These are phyloP conservation scores for Sporisorium iseilematis-ciliati DNA, from an alignment of 1,284 basidiomycete species.

Conservation along the genomic window DNA sequence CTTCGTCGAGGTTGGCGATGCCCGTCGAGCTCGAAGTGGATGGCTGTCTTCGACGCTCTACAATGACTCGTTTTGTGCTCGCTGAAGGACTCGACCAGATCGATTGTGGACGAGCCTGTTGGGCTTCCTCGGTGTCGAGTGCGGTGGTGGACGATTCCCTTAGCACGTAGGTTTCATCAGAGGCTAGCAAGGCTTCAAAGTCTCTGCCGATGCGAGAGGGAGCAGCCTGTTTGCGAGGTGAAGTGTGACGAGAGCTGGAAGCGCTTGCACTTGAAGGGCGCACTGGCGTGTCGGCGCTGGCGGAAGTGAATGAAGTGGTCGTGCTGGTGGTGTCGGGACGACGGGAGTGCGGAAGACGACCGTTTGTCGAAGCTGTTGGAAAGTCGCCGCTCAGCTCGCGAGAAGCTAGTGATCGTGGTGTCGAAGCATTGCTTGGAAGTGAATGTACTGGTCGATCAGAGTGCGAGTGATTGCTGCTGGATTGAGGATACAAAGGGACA, in stretches of 20 bases:
- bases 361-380: slow-evolving; percentile 5
- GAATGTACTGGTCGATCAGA: slow-evolving; percentile 7
- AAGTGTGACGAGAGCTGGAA: slow-evolving; percentile 16
- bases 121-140: slow-evolving; percentile 17
- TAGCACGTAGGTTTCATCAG: slow-evolving; percentile 53
- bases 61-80: slow-evolving; percentile 30
- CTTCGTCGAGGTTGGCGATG: slow-evolving; percentile 15
- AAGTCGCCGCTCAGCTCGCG: slow-evolving; percentile 15
- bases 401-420: slow-evolving; percentile 7
- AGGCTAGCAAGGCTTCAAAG: slow-evolving; percentile 55
- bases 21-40: slow-evolving; percentile 19
- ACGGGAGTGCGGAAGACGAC: slow-evolving; percentile 2
- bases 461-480: slow-evolving; percentile 10
- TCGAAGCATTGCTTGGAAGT: slow-evolving; percentile 6
- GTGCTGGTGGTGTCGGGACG: slow-evolving; percentile 35
- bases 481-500: slow-evolving; percentile 36
- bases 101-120: not conserved
- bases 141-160: slow-evolving; percentile 41
- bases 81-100: slow-evolving; percentile 7
- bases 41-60: slow-evolving; percentile 27
- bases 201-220: slow-evolving; percentile 42
- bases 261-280: slow-evolving; percentile 13
- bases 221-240: slow-evolving; percentile 22
- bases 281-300: slow-evolving; percentile 16
- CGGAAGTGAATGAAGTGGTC: slow-evolving; percentile 29